Conservation (phyloP, 2,329 filamentous ascomycete species). For the Moelleriella libera region DNA sequence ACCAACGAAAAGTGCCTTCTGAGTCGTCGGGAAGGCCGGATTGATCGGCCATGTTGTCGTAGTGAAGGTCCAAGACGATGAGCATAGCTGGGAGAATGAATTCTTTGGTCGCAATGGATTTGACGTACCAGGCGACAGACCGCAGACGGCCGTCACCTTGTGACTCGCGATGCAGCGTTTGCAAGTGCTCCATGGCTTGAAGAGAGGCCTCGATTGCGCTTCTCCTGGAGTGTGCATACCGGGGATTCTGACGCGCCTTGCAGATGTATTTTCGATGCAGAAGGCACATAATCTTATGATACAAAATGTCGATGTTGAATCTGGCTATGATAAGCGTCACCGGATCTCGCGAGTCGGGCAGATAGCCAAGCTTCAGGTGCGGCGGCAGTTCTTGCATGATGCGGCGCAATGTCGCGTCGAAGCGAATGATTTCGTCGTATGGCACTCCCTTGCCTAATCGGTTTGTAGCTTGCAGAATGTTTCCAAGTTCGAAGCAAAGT, state of each 20-base stretch:
- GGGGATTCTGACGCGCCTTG: slow-evolving; percentile 61
- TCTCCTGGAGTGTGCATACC: slow-evolving; percentile 72
- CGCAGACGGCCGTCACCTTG: slow-evolving; percentile 57
- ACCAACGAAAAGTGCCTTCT: slow-evolving; percentile 40
- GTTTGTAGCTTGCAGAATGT: slow-evolving; percentile 53
- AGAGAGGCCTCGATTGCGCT: slow-evolving; percentile 79
- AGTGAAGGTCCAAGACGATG: slow-evolving; percentile 69
- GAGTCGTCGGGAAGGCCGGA: slow-evolving; percentile 24
- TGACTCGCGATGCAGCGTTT: slow-evolving; percentile 61
- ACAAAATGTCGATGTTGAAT: slow-evolving; percentile 72
- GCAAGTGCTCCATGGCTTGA: slow-evolving; percentile 65
- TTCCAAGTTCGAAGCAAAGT: slow-evolving; percentile 54
- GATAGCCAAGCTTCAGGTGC: slow-evolving; percentile 59
- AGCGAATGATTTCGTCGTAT: slow-evolving; percentile 51
- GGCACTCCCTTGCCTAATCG: slow-evolving; percentile 38
- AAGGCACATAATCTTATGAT: slow-evolving; percentile 77
- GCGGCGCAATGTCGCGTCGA: slow-evolving; percentile 47
- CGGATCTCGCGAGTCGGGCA: slow-evolving; percentile 67
- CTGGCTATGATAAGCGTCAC: slow-evolving; percentile 76
- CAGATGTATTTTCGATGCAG: slow-evolving; percentile 78
- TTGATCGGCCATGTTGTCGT: slow-evolving; percentile 37
- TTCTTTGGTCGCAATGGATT: slow-evolving; percentile 67
- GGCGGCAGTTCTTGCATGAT: slow-evolving; percentile 58
- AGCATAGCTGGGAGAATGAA: slow-evolving; percentile 80
- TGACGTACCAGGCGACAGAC: slow-evolving; percentile 65